Conservation (phyloP, 805 yeast species). For the Pachysolen tannophilus region DNA sequence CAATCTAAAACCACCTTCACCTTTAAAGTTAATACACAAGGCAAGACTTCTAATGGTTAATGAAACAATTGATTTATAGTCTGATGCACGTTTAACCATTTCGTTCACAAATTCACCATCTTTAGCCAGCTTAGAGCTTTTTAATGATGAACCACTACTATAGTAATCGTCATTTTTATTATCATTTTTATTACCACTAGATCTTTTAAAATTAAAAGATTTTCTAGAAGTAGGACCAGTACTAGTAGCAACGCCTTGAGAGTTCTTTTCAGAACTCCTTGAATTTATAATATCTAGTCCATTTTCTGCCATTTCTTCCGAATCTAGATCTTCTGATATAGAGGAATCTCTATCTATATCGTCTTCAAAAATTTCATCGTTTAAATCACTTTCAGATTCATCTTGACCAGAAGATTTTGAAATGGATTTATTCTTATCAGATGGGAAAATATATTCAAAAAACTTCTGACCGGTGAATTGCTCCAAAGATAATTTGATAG, state of each 20-base stretch:
- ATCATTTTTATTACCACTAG: not conserved
- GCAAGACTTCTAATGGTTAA: conserved; percentile 42
- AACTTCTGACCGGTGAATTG: conserved; percentile 57
- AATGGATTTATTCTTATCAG: not conserved
- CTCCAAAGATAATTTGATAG: conserved; percentile 67
- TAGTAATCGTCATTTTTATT: conserved; percentile 10
- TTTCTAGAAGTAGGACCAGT: not conserved
- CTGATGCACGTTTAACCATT: conserved; percentile 72
- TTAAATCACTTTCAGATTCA: conserved; percentile 9
- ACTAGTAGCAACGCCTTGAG: not conserved
- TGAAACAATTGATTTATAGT: conserved; percentile 58
- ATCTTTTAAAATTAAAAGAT: not conserved
- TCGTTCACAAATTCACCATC: conserved; percentile 35
- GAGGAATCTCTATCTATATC: conserved; percentile 15
- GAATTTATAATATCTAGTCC: not conserved
- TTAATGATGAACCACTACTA: conserved; percentile 2
- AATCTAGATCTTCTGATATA: conserved; percentile 33
- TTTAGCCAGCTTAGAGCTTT: conserved; percentile 8
- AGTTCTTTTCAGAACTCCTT: not conserved
- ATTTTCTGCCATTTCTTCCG: not conserved
- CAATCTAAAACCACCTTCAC: conserved; percentile 59
- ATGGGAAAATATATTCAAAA: conserved; percentile 65
- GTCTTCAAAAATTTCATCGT: conserved; percentile 6
- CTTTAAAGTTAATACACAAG: conserved; percentile 70
- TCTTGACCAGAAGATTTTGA: too few species aligned